Percentiles rank a stretch among this genome's conserved stretches.
phyloP scores from a whole-genome alignment of 352 stramenopile species.

The Globisporangium nagaii region DNA sequence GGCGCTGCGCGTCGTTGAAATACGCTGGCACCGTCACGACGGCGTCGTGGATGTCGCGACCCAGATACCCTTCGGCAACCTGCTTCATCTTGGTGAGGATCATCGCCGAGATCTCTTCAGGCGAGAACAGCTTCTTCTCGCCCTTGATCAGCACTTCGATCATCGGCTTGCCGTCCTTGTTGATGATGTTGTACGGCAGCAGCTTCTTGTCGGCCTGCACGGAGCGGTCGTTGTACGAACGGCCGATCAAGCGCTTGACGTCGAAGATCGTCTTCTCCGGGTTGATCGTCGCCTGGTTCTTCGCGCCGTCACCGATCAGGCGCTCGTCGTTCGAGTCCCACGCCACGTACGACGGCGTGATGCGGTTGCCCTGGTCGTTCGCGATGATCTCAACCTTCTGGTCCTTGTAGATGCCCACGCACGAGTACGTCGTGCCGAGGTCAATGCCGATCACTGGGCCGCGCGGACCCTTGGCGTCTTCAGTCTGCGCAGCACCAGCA shows the following conservation, averaged over 20 bases:
- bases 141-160: slow-evolving; percentile 13
- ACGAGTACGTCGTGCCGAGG: slow-evolving; percentile 92
- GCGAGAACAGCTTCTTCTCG: slow-evolving; percentile 92
- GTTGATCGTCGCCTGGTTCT: slow-evolving; percentile 99
- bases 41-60: slow-evolving; percentile 86
- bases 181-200: slow-evolving; percentile 96
- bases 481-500: too few species aligned
- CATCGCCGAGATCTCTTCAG: slow-evolving; percentile 96
- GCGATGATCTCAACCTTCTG: slow-evolving; percentile 96
- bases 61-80: slow-evolving; percentile 92
- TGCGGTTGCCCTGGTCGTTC: slow-evolving; percentile 97
- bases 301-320: slow-evolving; percentile 97
- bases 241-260: slow-evolving; percentile 99
- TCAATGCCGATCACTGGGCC: slow-evolving; percentile 83
- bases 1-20: slow-evolving; percentile 96
- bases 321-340: slow-evolving; percentile 95
- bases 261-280: slow-evolving; percentile 99
- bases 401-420: slow-evolving; percentile 92
- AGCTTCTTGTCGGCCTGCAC: slow-evolving; percentile 98
- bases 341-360: slow-evolving; percentile 98
- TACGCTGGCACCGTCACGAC: slow-evolving; percentile 97
- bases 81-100: slow-evolving; percentile 99
- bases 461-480: slow-evolving; percentile 55
- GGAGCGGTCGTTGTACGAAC: slow-evolving; percentile 95
- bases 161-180: slow-evolving; percentile 78